Conservation (phyloP, 768 basidiomycete species). For the Podaxis sp. region DNA sequence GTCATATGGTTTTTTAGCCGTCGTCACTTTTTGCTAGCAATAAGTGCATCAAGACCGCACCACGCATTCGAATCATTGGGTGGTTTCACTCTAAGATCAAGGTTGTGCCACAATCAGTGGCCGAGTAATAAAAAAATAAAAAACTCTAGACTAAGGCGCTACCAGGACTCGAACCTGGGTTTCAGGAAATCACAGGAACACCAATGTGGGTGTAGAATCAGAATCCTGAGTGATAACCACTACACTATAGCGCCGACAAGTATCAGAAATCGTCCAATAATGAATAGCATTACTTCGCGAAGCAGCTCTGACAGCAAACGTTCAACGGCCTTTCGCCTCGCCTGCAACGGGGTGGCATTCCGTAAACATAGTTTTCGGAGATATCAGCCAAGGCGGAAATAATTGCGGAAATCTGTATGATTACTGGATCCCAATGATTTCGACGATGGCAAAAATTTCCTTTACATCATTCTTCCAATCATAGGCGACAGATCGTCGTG, state of each 20-base stretch:
- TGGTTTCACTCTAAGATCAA: too few species aligned
- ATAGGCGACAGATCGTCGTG: too few species aligned
- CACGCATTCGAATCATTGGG: not conserved
- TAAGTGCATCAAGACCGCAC: too few species aligned
- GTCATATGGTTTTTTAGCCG: conserved; percentile 39
- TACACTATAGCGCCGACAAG: conserved; percentile 28
- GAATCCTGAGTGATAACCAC: conserved; percentile 32
- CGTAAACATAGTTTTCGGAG: too few species aligned
- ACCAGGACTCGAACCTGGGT: conserved; percentile 24
- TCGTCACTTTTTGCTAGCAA: not conserved
- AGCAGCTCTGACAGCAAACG: not conserved
- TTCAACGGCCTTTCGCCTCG: too few species aligned
- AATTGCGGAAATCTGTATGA: too few species aligned
- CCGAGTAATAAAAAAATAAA: not conserved
- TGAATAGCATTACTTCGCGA: not conserved
- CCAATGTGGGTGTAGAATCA: conserved; percentile 10
- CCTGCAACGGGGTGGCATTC: too few species aligned
- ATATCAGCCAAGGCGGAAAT: too few species aligned
- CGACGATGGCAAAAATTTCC: too few species aligned
- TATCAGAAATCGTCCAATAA: too few species aligned
- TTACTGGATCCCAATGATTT: too few species aligned
- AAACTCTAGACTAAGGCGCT: conserved; percentile 13
- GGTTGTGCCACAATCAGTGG: not conserved
- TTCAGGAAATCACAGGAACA: conserved; percentile 15
- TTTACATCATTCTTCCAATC: too few species aligned